phyloP scores from a whole-genome alignment of 257 asterid genomes.

The Nicotiana tomentosiformis region DNA sequence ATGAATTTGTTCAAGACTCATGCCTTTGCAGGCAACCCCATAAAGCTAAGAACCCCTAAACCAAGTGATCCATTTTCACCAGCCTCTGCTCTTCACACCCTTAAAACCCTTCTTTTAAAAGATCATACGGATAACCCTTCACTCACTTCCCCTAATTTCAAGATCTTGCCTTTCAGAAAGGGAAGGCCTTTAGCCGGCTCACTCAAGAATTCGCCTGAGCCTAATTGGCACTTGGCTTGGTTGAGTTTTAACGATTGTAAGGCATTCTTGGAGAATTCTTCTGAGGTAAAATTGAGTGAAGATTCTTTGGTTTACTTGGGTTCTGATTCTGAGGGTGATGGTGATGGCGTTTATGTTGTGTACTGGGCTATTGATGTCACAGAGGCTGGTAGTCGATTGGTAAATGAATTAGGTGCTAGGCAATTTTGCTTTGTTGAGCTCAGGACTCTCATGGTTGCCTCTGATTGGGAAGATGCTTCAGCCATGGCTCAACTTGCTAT shows the following conservation, averaged over 20 bases:
- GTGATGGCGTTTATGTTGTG: slow-evolving; percentile 27
- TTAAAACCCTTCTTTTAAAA: slow-evolving; percentile 44
- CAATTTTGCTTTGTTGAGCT: slow-evolving; percentile 80
- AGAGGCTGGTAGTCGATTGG: slow-evolving; percentile 50
- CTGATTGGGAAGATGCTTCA: slow-evolving; percentile 78
- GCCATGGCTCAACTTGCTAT: slow-evolving; percentile 85
- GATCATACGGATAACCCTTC: slow-evolving; percentile 25
- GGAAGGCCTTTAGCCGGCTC: slow-evolving; percentile 82
- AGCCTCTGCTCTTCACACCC: slow-evolving; percentile 64
- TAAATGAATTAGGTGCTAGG: slow-evolving; percentile 47
- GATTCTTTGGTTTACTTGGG: slow-evolving; percentile 79
- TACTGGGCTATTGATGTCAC: slow-evolving; percentile 94
- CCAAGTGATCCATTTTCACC: slow-evolving; percentile 62
- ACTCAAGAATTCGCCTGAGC: slow-evolving; percentile 27
- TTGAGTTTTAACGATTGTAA: slow-evolving; percentile 61
- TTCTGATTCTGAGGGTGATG: slow-evolving; percentile 41
- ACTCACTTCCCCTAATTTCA: slow-evolving; percentile 46
- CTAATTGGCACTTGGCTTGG: slow-evolving; percentile 79
- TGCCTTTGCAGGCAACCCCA: slow-evolving; percentile 77
- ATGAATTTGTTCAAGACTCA: slow-evolving; percentile 43
- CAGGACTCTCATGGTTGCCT: slow-evolving; percentile 96
- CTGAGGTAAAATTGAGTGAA: slow-evolving; percentile 55
- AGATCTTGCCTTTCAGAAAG: slow-evolving; percentile 73
- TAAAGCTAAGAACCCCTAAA: slow-evolving; percentile 55
- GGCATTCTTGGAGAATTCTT: slow-evolving; percentile 49